A percentile compares a stretch with the other conserved stretches of the same genome.
These are phyloP conservation scores for Leishmania martiniquensis DNA, from an alignment of 208 protist genomes.

Conservation along the genomic window DNA sequence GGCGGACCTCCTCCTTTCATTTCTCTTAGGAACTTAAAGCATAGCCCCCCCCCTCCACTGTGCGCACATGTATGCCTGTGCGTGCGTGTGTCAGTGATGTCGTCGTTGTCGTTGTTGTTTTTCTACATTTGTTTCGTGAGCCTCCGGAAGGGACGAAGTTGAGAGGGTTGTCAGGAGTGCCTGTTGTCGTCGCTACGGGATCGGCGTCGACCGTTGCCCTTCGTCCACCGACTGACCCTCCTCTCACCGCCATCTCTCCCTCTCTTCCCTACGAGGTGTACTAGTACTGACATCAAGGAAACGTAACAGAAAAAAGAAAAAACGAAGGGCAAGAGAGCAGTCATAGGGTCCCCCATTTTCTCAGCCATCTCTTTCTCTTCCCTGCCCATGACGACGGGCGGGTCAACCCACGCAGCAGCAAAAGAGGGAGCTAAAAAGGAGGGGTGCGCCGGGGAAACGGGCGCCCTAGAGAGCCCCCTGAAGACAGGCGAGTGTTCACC, in stretches of 20 bases:
- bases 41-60: constrained; percentile 6
- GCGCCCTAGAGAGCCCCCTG: not conserved
- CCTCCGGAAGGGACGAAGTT: not conserved
- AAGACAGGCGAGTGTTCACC: not conserved
- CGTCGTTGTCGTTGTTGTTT: not conserved
- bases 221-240: not conserved
- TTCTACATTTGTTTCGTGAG: constrained; percentile 1
- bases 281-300: constrained; percentile 5
- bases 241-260: not conserved
- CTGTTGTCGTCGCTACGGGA: not conserved
- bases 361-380: not conserved
- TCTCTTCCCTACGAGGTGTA: constrained; percentile 1
- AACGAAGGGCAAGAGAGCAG: not conserved
- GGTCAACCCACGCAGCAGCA: not conserved
- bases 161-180: not conserved
- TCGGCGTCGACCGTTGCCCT: not conserved
- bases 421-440: not conserved
- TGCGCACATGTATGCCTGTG: not conserved
- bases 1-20: not conserved
- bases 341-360: not conserved
- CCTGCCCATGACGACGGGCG: not conserved
- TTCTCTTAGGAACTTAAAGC: constrained; percentile 8
- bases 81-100: constrained; percentile 1
- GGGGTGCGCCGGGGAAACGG: not conserved
- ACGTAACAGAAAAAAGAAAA: not conserved